These are phyloP conservation scores for Exsudoporus floridanus DNA, from an alignment of 1,284 basidiomycete genomes.

Conservation along the genomic window DNA sequence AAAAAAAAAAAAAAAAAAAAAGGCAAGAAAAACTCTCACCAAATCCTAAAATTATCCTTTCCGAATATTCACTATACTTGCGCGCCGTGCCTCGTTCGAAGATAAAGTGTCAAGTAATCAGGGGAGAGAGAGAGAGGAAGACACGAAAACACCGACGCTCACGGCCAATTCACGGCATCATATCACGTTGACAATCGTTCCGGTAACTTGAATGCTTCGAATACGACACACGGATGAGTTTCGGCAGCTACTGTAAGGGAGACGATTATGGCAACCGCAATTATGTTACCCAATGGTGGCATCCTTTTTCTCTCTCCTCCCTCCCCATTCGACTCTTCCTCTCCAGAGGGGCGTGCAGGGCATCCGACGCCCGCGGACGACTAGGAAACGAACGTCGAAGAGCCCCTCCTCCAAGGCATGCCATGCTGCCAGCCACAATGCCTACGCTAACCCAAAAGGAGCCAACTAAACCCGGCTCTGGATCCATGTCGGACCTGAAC, in stretches of 20 bases:
- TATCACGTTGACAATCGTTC: background rate
- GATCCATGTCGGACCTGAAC: background rate
- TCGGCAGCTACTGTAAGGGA: constrained; percentile 14
- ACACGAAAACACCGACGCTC: constrained; percentile 1
- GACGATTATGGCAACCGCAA: constrained; percentile 26
- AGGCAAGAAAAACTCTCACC: constrained; percentile 1
- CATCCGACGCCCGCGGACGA: constrained; percentile 20
- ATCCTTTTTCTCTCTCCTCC: constrained; percentile 15
- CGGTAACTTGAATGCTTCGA: constrained; percentile 15
- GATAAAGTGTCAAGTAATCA: background rate
- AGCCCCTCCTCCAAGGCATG: background rate
- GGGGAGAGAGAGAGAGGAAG: background rate
- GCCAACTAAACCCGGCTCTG: background rate
- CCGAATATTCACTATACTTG: background rate
- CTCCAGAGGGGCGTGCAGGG: background rate
- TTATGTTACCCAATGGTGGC: constrained; percentile 17
- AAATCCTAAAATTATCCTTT: background rate
- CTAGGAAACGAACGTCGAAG: background rate
- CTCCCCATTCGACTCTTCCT: background rate
- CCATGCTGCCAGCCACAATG: background rate
- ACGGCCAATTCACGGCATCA: constrained; percentile 22
- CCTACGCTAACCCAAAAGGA: background rate
- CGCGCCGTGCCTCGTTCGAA: background rate
- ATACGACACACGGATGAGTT: background rate
- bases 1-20: background rate